Base-by-base conservation (phyloP, 805 yeast genomes). In the Candida easanensis region DNA sequence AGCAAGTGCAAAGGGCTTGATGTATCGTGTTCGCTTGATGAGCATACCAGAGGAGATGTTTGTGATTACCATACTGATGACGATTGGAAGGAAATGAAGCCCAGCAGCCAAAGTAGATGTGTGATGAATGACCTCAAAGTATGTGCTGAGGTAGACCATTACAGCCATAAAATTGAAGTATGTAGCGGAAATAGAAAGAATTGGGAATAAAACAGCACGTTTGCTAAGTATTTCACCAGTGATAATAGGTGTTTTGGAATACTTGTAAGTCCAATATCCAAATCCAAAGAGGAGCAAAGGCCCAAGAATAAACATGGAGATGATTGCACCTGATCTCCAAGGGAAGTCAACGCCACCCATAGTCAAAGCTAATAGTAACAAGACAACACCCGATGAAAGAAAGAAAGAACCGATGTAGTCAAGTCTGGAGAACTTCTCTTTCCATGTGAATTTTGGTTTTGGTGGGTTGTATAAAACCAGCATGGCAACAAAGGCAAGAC, bases 291-390 rank as follows among this genome's bases (percentile, higher is more conserved):
- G 25, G 25, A 22, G 10, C 10, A 22, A 10, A 7, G 25, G 25
- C 7, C 25, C 25, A 22, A 22, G 25, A 10, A 22, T 22, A 10
- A 22, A 22, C 25, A 22, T 22, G 25, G 25, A 22, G 25, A 22
- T 22, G 25, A 22, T 22, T 22, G 75, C 69, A 11, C 76, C 74
- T 0, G 81, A 72, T 3, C 61, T 55, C 87, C 87, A 82, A 2
- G 75, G 61, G 52, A 59, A 70, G 25, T 70, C 64, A 26, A 62
- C 60, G 2, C 81, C 80, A 15, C 84, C 84, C 52, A 79, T 73
- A 0, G 82, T 70, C 27, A 80, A 56, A 0, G 72, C 84, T 33
- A 73, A 60, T 43, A 71, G 58, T 1, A 76, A 44, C 36, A 79
- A 55, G 5, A 77, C 74, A 34, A 71, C 49, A 1, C 77, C 74